Conservation (phyloP, 192 early-diverging fungal species). For the Neocallimastix lanati region DNA sequence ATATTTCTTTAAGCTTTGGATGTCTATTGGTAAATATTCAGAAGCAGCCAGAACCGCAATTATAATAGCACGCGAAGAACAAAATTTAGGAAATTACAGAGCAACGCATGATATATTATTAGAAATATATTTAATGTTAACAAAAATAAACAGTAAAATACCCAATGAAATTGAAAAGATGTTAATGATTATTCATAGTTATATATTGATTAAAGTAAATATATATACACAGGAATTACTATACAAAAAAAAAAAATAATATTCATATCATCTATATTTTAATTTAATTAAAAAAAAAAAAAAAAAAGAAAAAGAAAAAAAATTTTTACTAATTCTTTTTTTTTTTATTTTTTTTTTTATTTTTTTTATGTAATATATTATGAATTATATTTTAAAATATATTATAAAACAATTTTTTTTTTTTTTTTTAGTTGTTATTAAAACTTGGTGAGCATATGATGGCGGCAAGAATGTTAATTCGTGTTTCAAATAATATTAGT, state of each 20-base stretch:
- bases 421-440: constrained; percentile 17
- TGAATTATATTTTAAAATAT: not conserved
- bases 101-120: constrained; percentile 31
- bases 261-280: not conserved
- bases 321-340: too few species aligned
- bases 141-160: constrained; percentile 12
- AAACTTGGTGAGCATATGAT: constrained; percentile 21
- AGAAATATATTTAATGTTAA: constrained; percentile 25
- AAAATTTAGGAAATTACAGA: constrained; percentile 29
- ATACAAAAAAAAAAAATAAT: too few species aligned
- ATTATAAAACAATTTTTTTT: too few species aligned
- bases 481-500: constrained; percentile 29
- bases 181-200: constrained; percentile 38
- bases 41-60: constrained; percentile 35
- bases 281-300: too few species aligned
- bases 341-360: not conserved
- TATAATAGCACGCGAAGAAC: constrained; percentile 37
- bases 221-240: too few species aligned
- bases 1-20: constrained; percentile 41
- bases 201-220: constrained; percentile 39
- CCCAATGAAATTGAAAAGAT: constrained; percentile 30
- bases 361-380: too few species aligned
- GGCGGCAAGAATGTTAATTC: constrained; percentile 31
- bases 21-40: constrained; percentile 27
- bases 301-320: too few species aligned